Evolutionary conservation across 139 green algal genomes (phyloP).

Genomic region (Tetraselmis chui): DNA sequence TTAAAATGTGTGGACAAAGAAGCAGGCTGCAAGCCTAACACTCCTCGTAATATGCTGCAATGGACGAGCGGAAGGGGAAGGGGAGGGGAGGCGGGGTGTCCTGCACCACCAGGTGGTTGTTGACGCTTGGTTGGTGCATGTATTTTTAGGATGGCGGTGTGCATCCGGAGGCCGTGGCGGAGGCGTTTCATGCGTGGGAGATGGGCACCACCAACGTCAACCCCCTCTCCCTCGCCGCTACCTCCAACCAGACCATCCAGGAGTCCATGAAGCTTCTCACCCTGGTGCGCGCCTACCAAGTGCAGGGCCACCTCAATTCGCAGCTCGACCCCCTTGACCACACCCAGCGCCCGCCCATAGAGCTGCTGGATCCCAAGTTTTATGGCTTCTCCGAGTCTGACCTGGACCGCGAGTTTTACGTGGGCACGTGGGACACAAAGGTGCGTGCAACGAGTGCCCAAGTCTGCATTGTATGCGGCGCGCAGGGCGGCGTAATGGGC

Average conservation of each 20-base stretch:
- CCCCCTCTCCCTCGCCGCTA: background rate
- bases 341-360: constrained; percentile 46
- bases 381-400: constrained; percentile 93
- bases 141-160: constrained; percentile 64
- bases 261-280: constrained; percentile 88
- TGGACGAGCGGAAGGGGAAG: background rate
- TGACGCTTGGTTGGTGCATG: background rate
- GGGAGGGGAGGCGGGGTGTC: background rate
- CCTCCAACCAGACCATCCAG: constrained; percentile 87
- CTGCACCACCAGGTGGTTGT: background rate
- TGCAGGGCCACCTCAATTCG: constrained; percentile 72
- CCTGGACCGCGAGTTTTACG: constrained; percentile 94
- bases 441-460: background rate
- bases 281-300: constrained; percentile 90
- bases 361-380: constrained; percentile 69
- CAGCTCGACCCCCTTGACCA: constrained; percentile 87
- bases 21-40: no score
- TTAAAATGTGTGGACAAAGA: no score
- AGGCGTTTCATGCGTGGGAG: constrained; percentile 79
- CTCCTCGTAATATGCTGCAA: no score
- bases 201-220: constrained; percentile 30
- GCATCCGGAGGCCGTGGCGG: constrained; percentile 69
- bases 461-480: background rate
- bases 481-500: background rate
- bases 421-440: constrained; percentile 79